phyloP scores from a whole-genome alignment of 2,329 filamentous ascomycete species.

The Diaporthe nobilis region DNA sequence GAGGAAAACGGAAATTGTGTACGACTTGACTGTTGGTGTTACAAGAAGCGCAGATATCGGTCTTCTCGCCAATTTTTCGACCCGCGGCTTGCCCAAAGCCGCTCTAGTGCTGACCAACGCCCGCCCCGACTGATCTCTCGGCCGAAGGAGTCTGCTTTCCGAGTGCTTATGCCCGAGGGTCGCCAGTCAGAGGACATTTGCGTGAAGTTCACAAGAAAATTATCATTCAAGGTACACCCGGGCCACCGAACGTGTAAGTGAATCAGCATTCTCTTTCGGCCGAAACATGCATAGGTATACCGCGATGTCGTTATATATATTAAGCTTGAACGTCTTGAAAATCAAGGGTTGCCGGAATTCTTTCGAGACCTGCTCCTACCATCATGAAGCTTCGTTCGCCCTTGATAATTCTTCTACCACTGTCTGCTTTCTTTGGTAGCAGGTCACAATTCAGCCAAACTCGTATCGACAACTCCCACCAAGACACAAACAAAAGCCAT shows the following conservation, averaged over 20 bases:
- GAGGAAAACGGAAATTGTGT: neutral
- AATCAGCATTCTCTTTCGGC: neutral
- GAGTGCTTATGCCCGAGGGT: neutral
- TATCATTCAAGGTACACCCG: neutral
- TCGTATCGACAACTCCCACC: neutral
- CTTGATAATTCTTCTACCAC: neutral
- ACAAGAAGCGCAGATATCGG: constrained; percentile 14
- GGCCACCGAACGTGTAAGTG: neutral
- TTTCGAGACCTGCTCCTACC: neutral
- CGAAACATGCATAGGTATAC: neutral
- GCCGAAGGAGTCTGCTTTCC: neutral
- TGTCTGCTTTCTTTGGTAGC: neutral
- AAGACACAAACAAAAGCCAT: neutral
- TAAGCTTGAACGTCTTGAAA: too few species aligned
- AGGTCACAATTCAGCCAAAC: neutral
- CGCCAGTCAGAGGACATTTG: neutral
- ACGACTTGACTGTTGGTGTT: too few species aligned
- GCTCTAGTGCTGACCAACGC: constrained; percentile 2
- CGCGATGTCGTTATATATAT: neutral
- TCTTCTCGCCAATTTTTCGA: neutral
- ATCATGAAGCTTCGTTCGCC: neutral
- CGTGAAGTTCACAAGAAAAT: neutral
- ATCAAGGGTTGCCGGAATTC: too few species aligned
- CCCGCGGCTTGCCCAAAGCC: neutral
- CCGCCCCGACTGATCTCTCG: neutral